Evolutionary conservation across 768 basidiomycete species (phyloP), one percentile per base, ranked within the genome.

Genomic region (Rhizopogon vulgaris): DNA sequence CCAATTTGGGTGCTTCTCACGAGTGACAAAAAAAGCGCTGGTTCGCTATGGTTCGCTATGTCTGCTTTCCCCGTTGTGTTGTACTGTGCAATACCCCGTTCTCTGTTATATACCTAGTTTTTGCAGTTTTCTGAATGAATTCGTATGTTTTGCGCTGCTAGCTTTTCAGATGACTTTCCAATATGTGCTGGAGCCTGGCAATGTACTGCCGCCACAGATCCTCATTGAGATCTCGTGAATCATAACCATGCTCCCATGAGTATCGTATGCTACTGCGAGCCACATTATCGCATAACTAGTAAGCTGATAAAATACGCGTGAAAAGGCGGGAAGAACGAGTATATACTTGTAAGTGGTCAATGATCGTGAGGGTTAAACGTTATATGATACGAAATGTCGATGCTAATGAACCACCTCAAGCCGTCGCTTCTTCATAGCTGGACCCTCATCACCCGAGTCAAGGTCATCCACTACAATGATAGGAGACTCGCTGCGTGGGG

Each of bases 381-480:
- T 22, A 22, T 22, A 4, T 6, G 5, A 15, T 25, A 24, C 4
- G 41, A 27, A 25, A 25, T 11, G 10, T 10, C 32, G 9, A 34
- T 46, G 22, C 14, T 46, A 37, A 12, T 39, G 18, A 52, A 40
- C 28, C 28, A 50, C 57, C 24, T 58, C 66, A 37, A 75, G 55
- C 50, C 65, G 65, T 60, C 85, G 75, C 56, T 78, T 78, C 69
- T 86, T 88, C 48, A 70, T 63, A 27, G 69, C 74, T 40, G 83
- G 82, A 34, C 72, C 76, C 41, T 80, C 75, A 37, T 78, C 75
- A 32, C 58, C 55, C 24, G 77, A 77, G 49, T 85, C 84, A 54
- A 24, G n/a, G n/a, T 86, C 71, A 36, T 70, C 84, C 30, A 83
- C 72, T 41, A 83, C 69, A 38, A 86, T 71, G 32, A 83, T 77